These are phyloP conservation scores for Trypanosoma rangeli DNA, from an alignment of 208 protist genomes.

Conservation along the genomic window DNA sequence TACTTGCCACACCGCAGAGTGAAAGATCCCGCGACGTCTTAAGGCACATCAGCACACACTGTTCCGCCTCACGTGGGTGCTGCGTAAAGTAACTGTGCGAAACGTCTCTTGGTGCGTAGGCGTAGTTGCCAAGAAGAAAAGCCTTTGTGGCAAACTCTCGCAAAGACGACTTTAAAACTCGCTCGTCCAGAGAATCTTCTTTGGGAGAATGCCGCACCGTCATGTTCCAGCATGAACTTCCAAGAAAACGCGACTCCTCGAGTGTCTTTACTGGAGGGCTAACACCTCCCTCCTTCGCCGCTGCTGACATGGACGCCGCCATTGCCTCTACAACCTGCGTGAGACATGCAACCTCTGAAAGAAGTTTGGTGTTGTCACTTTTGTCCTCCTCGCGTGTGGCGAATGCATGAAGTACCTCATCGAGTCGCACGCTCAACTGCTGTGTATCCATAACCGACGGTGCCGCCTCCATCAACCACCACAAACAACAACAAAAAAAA, in stretches of 20 bases:
- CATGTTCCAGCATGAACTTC: constrained; percentile 62
- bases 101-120: constrained; percentile 43
- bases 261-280: constrained; percentile 44
- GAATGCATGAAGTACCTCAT: constrained; percentile 29
- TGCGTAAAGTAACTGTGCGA: constrained; percentile 43
- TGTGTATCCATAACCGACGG: constrained; percentile 13
- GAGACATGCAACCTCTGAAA: constrained; percentile 13
- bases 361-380: constrained; percentile 7
- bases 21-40: constrained; percentile 59
- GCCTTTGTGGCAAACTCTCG: constrained; percentile 44
- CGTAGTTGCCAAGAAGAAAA: constrained; percentile 59
- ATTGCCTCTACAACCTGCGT: constrained; percentile 7
- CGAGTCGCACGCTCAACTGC: constrained; percentile 12
- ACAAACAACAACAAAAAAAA: too few relatives aligned
- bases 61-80: constrained; percentile 59
- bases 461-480: background rate
- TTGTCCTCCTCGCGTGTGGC: constrained; percentile 13
- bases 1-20: constrained; percentile 16
- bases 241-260: constrained; percentile 36
- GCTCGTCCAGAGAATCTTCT: constrained; percentile 8
- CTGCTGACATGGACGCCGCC: background rate
- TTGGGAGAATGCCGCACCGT: constrained; percentile 26
- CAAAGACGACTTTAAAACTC: constrained; percentile 21
- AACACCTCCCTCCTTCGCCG: background rate
- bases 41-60: constrained; percentile 79